Conservation (phyloP, 192 early-diverging fungal species). For the Coemansia sp. region DNA sequence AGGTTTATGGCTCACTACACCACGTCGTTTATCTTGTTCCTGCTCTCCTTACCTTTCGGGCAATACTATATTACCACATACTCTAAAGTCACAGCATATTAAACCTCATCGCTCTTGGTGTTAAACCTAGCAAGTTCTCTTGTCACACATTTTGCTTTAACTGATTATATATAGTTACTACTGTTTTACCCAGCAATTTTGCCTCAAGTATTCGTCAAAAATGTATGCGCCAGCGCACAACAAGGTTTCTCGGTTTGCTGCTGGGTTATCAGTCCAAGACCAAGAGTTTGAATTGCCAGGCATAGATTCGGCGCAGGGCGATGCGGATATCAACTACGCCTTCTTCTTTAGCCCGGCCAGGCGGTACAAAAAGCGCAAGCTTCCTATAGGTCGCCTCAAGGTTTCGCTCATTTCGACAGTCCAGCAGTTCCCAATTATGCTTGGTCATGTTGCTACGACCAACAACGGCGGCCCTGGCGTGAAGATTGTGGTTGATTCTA, state of each 20-base stretch:
- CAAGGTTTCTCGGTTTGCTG: not conserved
- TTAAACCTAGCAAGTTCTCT: no score
- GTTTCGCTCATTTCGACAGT: conserved; percentile 10
- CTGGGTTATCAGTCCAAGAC: not conserved
- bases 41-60: no score
- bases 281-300: conserved; percentile 22
- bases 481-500: conserved; percentile 14
- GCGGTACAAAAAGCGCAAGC: not conserved
- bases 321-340: conserved; percentile 32
- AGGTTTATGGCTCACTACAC: not conserved
- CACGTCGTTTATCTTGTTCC: no score
- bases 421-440: conserved; percentile 19
- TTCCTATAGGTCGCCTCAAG: not conserved
- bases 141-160: no score
- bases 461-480: not conserved
- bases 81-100: no score
- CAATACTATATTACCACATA: no score
- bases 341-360: conserved; percentile 16
- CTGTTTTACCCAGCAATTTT: no score
- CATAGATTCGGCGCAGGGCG: conserved; percentile 35
- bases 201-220: no score
- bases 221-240: not conserved
- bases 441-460: conserved; percentile 3
- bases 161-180: no score
- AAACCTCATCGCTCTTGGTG: no score